Evolutionary conservation across 208 protist species (phyloP).

Genomic region (Vickermania ingenoplastis): DNA sequence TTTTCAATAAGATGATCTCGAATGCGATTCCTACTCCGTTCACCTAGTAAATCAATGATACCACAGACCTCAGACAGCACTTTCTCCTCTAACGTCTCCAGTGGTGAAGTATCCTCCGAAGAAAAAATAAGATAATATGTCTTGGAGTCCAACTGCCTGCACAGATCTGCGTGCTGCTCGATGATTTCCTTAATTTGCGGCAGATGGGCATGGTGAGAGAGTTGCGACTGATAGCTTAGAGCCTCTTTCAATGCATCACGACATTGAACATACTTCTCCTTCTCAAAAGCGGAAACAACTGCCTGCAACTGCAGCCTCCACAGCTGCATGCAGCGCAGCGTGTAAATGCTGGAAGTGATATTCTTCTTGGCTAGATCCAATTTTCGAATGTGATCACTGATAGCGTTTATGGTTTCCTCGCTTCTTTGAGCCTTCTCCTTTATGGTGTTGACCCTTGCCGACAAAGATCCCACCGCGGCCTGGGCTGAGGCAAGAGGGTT

Average conservation of each 20-base stretch:
- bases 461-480: slow-evolving; percentile 77
- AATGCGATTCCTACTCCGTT: slow-evolving; percentile 61
- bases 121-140: slow-evolving; percentile 76
- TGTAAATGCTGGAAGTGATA: slow-evolving; percentile 87
- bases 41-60: slow-evolving; percentile 81
- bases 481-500: slow-evolving; percentile 60
- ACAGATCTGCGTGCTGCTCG: slow-evolving; percentile 74
- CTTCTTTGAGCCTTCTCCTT: slow-evolving; percentile 85
- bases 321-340: slow-evolving; percentile 87
- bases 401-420: slow-evolving; percentile 89
- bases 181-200: slow-evolving; percentile 84
- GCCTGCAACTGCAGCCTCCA: slow-evolving; percentile 87
- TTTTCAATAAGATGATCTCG: slow-evolving; percentile 84
- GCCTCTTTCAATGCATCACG: slow-evolving; percentile 77
- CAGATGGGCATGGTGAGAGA: slow-evolving; percentile 72
- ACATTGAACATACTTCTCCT: slow-evolving; percentile 65
- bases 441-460: slow-evolving; percentile 85
- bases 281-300: slow-evolving; percentile 71
- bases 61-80: slow-evolving; percentile 78
- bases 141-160: slow-evolving; percentile 72
- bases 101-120: slow-evolving; percentile 29
- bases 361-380: slow-evolving; percentile 94
- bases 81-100: slow-evolving; percentile 62
- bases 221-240: slow-evolving; percentile 72
- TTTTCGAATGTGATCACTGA: slow-evolving; percentile 91